Percentiles rank a stretch among this genome's conserved stretches.
Conservation (phyloP, 495 filamentous ascomycete species). For the Collariella sp. region DNA sequence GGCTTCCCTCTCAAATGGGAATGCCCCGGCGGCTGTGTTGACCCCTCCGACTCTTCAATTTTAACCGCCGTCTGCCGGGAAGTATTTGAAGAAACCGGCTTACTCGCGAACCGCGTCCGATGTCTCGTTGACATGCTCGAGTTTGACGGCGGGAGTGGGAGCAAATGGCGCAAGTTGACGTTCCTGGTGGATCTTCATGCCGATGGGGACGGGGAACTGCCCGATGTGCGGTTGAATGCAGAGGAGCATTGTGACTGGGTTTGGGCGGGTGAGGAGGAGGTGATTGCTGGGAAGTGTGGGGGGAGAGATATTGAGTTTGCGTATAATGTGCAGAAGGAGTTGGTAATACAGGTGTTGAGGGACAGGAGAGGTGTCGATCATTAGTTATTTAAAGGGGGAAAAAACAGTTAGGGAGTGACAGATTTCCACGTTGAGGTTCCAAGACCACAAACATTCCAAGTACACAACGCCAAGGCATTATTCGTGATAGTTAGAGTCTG, state of each 20-base stretch:
- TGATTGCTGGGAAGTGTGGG: constrained; percentile 20
- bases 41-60: constrained; percentile 31
- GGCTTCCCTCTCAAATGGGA: constrained; percentile 41
- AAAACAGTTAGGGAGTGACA: no score
- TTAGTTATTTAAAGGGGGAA: no score
- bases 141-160: constrained; percentile 14
- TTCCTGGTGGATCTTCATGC: constrained; percentile 27
- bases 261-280: constrained; percentile 33
- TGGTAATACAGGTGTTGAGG: constrained; percentile 20
- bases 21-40: constrained; percentile 41
- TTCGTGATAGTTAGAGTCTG: no score
- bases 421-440: no score
- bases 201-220: constrained; percentile 12
- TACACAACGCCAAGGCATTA: no score
- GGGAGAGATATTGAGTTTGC: constrained; percentile 27
- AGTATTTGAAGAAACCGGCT: constrained; percentile 44
- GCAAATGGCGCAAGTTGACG: constrained; percentile 26
- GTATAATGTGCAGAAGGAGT: constrained; percentile 18
- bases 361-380: no score
- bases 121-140: constrained; percentile 17
- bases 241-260: constrained; percentile 32
- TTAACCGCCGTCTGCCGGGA: constrained; percentile 40
- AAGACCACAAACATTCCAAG: no score
- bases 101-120: constrained; percentile 8
- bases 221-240: constrained; percentile 23